A percentile compares a stretch with the other conserved stretches of the same genome.
Conservation (phyloP, 2,329 filamentous ascomycete genomes). For the Colletotrichum somersetense region DNA sequence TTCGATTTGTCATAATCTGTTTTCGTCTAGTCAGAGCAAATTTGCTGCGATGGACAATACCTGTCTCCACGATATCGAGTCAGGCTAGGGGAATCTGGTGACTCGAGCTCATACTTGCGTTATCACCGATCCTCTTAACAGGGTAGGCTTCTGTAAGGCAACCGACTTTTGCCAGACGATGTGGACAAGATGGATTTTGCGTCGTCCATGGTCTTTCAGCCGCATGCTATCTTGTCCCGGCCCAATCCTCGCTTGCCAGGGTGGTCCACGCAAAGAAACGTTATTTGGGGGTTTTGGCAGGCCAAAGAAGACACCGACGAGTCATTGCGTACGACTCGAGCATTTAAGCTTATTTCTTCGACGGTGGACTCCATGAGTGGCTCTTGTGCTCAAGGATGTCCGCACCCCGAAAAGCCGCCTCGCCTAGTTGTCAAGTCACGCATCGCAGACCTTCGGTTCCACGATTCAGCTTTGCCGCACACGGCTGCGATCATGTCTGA, state of each 20-base stretch:
- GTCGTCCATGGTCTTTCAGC: not conserved
- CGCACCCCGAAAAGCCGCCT: not conserved
- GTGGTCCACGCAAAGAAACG: not conserved
- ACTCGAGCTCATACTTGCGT: no score
- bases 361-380: not conserved
- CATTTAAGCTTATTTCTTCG: not conserved
- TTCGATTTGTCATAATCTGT: not conserved
- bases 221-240: constrained; percentile 1
- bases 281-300: not conserved
- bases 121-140: not conserved
- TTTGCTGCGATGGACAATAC: not conserved
- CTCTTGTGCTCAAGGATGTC: not conserved
- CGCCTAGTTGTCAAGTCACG: not conserved
- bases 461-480: not conserved
- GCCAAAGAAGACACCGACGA: not conserved
- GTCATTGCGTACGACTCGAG: not conserved
- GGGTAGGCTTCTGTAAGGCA: not conserved
- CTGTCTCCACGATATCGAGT: not conserved
- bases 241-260: not conserved
- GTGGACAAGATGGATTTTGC: not conserved
- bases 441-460: not conserved
- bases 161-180: not conserved
- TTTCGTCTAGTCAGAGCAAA: not conserved
- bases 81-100: not conserved
- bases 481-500: not conserved